Conservation (phyloP, 2,329 filamentous ascomycete genomes). For the Fulvia fulva region DNA sequence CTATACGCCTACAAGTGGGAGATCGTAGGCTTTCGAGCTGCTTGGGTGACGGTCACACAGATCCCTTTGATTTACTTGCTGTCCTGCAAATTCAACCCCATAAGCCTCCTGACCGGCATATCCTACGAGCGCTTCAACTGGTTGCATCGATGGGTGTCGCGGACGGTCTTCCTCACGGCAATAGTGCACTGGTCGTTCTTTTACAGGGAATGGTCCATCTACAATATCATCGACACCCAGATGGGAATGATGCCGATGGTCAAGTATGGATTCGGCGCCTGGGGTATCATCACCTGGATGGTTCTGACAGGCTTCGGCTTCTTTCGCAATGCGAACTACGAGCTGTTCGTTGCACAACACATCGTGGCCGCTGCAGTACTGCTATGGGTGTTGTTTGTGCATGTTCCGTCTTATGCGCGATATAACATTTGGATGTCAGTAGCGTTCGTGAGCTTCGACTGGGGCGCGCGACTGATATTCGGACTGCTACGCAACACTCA, state of each 20-base stretch:
- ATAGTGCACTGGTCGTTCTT: conserved; percentile 55
- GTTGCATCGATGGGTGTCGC: conserved; percentile 51
- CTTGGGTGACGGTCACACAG: conserved; percentile 63
- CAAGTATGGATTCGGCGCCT: conserved; percentile 51
- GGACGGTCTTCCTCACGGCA: conserved; percentile 50
- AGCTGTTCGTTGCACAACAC: conserved; percentile 54
- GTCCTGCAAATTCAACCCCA: conserved; percentile 41
- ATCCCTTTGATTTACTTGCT: conserved; percentile 60
- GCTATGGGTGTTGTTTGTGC: conserved; percentile 50
- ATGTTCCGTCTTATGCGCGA: conserved; percentile 38
- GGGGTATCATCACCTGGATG: conserved; percentile 50
- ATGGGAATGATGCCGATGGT: conserved; percentile 48
- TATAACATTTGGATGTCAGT: conserved; percentile 32
- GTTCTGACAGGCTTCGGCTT: conserved; percentile 49
- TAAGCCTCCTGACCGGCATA: conserved; percentile 45
- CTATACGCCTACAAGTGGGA: conserved; percentile 42
- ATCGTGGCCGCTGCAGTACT: conserved; percentile 47
- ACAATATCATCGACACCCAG: conserved; percentile 48
- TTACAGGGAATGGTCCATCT: conserved; percentile 50
- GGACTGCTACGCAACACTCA: conserved; percentile 28
- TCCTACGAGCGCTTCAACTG: conserved; percentile 51
- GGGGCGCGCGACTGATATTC: conserved; percentile 26
- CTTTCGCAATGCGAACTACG: conserved; percentile 49
- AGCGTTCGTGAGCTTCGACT: conserved; percentile 31
- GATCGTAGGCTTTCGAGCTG: conserved; percentile 63